Percentiles rank a stretch among this genome's conserved stretches.
Conservation (phyloP, 2,329 filamentous ascomycete species). For the Penicillium sp. region DNA sequence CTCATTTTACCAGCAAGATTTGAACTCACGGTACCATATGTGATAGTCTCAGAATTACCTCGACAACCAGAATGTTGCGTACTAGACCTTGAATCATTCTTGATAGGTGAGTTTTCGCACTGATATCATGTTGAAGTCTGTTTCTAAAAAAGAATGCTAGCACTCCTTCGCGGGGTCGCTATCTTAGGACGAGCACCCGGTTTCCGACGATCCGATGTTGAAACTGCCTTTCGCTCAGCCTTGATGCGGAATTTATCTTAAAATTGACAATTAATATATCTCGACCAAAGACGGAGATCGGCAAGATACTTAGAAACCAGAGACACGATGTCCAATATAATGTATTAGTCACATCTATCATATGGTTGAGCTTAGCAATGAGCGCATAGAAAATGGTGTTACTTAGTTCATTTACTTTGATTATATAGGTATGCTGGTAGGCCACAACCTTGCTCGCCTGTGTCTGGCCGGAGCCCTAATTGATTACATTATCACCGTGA, state of each 20-base stretch:
- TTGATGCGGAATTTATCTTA: background rate
- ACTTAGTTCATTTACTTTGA: background rate
- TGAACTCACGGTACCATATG: background rate
- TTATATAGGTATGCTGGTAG: too few species aligned
- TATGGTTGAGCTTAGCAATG: background rate
- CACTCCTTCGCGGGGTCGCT: background rate
- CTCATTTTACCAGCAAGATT: background rate
- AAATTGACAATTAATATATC: background rate
- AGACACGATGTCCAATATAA: background rate
- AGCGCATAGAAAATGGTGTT: background rate
- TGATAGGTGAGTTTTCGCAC: background rate
- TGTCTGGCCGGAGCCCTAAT: background rate
- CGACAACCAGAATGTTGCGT: background rate
- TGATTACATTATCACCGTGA: background rate
- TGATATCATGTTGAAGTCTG: background rate
- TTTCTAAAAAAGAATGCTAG: background rate
- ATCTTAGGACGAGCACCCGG: constrained; percentile 1
- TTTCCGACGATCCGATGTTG: constrained; percentile 2
- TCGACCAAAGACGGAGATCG: background rate
- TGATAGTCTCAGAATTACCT: background rate
- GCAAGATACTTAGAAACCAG: background rate
- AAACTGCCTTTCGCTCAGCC: background rate
- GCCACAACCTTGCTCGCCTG: background rate
- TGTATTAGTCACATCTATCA: background rate
- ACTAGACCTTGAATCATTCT: background rate